Base-by-base conservation (phyloP, 768 basidiomycete genomes). In the Leucocoprinus birnbaumii region DNA sequence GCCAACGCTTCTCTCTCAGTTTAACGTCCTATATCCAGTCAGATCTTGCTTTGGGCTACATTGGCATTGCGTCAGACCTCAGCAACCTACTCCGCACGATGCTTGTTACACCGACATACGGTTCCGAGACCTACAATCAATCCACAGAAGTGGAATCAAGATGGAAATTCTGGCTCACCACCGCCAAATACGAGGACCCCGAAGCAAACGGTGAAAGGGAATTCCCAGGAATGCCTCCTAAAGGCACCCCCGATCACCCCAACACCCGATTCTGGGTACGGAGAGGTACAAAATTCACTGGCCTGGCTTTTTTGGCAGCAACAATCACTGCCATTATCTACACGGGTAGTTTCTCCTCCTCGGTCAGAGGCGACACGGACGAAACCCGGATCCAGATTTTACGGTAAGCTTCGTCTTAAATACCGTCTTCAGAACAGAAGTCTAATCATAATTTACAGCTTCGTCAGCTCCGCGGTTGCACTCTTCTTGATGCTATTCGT, bases 161-260 rank as follows among this genome's bases (percentile, higher is more conserved):
- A 21, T 49, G 44, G 27, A 40, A 51, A 14, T 45, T 27, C 35
- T 71, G n/a, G 48, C 53, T 13, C 65, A 59, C 22, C 68, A 73
- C 54, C 55, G 64, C 61, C 68, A 73, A 63, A 37, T 64, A 40
- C 67, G 64, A 25, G 64, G 71, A 59, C 2, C 21, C 70, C 38
- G 73, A 72, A 3, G 73, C 64, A 46, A 67, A 74, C 18, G 64
- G 65, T 56, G 72, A 74, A 42, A 68, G 70, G 56, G 63, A 51
- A 16, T 63, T 62, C 3, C 26, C 59, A 4, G 62, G 60, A 56
- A 57, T 14, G 14, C 60, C 59, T 19, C 70, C 70, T 0, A 61
- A 63, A 18, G 65, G 62, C 40, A 69, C 66, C 0, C 68, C 63
- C 1, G 76, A 76, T 57, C 59, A 65, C 34, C 66, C 71, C 0